Conservation (phyloP, 2,329 filamentous ascomycete species). For the Colletotrichum cordylinicola region DNA sequence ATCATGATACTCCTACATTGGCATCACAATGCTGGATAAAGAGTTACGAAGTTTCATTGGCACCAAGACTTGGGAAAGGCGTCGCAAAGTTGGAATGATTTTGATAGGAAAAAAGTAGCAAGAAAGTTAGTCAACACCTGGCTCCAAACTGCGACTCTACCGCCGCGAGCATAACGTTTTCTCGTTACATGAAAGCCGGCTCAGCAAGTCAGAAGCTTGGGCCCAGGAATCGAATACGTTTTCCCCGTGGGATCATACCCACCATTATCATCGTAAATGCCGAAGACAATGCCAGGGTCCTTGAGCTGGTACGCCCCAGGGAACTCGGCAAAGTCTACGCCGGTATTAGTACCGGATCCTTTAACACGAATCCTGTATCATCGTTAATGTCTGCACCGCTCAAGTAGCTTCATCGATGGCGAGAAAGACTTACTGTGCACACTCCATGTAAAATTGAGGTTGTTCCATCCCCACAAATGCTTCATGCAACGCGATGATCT, state of each 20-base stretch:
- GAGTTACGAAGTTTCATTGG: neutral
- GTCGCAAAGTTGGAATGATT: neutral
- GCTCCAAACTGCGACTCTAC: neutral
- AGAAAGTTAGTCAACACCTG: neutral
- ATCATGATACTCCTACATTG: no score
- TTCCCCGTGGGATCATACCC: slow-evolving; percentile 26
- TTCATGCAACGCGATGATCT: slow-evolving; percentile 47
- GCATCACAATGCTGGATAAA: no score
- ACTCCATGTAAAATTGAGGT: slow-evolving; percentile 29
- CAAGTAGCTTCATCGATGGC: neutral
- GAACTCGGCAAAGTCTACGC: slow-evolving; percentile 35
- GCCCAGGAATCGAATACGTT: slow-evolving; percentile 41
- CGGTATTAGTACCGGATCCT: slow-evolving; percentile 30
- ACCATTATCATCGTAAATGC: slow-evolving; percentile 31
- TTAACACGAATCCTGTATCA: slow-evolving; percentile 38
- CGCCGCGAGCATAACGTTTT: neutral
- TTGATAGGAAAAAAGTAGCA: neutral
- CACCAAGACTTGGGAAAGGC: no score
- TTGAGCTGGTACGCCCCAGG: slow-evolving; percentile 38
- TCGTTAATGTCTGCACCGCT: slow-evolving; percentile 23
- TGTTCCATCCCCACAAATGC: slow-evolving; percentile 4
- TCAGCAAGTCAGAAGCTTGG: neutral
- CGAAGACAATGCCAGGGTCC: slow-evolving; percentile 38
- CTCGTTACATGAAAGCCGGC: neutral
- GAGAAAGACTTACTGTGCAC: slow-evolving; percentile 25